These are phyloP conservation scores for Hanseniaspora hatyaiensis DNA, from an alignment of 805 yeast genomes.

Conservation along the genomic window DNA sequence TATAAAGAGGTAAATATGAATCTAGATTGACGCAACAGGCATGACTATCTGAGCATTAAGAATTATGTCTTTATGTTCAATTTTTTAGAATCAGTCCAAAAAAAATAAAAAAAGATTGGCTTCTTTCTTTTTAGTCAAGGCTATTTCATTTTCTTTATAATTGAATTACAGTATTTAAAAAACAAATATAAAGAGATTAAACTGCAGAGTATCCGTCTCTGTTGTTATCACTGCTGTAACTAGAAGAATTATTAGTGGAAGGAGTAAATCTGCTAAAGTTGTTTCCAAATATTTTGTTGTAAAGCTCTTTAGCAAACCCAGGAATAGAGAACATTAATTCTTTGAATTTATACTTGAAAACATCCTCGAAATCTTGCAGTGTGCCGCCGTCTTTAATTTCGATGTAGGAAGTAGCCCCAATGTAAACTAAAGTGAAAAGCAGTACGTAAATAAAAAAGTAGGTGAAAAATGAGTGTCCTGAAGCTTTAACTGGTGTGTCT, in stretches of 20 bases:
- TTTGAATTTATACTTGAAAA: conserved; percentile 55
- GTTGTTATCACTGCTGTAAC: conserved; percentile 28
- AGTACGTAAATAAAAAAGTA: conserved; percentile 63
- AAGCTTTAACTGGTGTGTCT: conserved; percentile 18
- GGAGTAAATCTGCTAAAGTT: conserved; percentile 7
- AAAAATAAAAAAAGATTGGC: too few species aligned
- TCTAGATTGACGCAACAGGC: too few species aligned
- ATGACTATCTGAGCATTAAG: too few species aligned
- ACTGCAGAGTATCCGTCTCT: conserved; percentile 94
- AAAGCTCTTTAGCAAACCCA: conserved; percentile 53
- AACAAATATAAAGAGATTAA: too few species aligned
- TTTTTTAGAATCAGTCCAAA: too few species aligned
- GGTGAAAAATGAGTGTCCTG: conserved; percentile 43
- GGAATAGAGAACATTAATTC: conserved; percentile 52
- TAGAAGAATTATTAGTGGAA: not conserved
- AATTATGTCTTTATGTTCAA: too few species aligned
- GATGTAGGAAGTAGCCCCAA: conserved; percentile 59
- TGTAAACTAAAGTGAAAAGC: conserved; percentile 61
- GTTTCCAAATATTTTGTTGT: conserved; percentile 53
- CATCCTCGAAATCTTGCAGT: conserved; percentile 59
- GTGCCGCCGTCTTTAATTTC: conserved; percentile 57
- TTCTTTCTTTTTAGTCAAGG: too few species aligned
- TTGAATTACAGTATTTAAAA: too few species aligned
- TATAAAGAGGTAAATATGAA: too few species aligned
- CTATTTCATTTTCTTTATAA: too few species aligned